Conservation (phyloP, 768 basidiomycete species). For the Ephemerocybe angulata region DNA sequence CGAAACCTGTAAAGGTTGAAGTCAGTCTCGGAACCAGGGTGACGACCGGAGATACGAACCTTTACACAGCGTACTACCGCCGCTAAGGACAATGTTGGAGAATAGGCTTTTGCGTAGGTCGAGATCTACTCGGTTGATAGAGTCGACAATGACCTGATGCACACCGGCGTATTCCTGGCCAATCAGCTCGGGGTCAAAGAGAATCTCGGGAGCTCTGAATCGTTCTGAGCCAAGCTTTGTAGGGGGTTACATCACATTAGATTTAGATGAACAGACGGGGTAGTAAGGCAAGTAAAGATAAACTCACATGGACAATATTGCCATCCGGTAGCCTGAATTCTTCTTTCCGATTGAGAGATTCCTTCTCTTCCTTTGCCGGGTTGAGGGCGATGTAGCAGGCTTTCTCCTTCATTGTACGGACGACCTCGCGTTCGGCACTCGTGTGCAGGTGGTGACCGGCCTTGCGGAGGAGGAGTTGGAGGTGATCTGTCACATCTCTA, state of each 20-base stretch:
- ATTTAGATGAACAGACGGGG: constrained; percentile 10
- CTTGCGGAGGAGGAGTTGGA: constrained; percentile 91
- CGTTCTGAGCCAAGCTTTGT: constrained; percentile 87
- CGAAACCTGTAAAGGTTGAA: constrained; percentile 60
- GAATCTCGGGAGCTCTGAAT: constrained; percentile 94
- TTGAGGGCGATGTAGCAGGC: constrained; percentile 93
- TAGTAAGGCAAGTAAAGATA: constrained; percentile 2
- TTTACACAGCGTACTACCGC: constrained; percentile 92
- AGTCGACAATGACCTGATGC: constrained; percentile 98
- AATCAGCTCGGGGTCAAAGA: constrained; percentile 96
- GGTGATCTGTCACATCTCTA: constrained; percentile 95
- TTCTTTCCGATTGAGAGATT: constrained; percentile 69
- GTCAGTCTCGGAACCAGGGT: not conserved
- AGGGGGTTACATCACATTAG: not conserved
- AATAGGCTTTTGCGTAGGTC: constrained; percentile 94
- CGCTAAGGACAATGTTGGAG: constrained; percentile 94
- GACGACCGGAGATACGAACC: constrained; percentile 44
- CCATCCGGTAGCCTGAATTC: constrained; percentile 95
- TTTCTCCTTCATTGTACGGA: constrained; percentile 97
- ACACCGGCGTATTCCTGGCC: constrained; percentile 96
- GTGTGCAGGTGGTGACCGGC: constrained; percentile 94
- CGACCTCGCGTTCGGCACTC: constrained; percentile 94
- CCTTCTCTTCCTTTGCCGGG: constrained; percentile 95
- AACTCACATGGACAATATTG: constrained; percentile 78
- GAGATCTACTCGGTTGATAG: constrained; percentile 92